Evolutionary conservation across 2,329 filamentous ascomycete species (phyloP), one percentile per base, ranked within the genome.

Genomic region (Fusarium sororula): DNA sequence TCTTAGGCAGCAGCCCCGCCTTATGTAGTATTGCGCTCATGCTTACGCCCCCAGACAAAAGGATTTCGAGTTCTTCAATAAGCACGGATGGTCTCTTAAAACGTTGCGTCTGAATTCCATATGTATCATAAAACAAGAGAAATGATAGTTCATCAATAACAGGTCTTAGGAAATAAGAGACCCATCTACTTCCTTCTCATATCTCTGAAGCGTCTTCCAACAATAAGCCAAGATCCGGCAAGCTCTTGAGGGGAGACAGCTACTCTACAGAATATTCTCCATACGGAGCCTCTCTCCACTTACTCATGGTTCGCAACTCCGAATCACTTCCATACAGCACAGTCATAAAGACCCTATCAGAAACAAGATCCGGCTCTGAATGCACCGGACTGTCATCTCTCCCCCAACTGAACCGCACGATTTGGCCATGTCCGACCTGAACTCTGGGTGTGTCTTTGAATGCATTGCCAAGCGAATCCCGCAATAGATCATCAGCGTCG

Each of bases 331-430:
- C 63, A 64, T 47, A 65, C 26, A 65, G 2, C 3, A 55, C 59
- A 9, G 38, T 64, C 47, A 65, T 64, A 2, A 65, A 65, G 3
- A 64, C 13, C 45, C 63, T 54, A 13, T 64, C 59, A 14, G 38
- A 35, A 2, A 35, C 15, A 9, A 65, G n/a, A 28, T 65, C 20
- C 17, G 63, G 63, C 7, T 65, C 63, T n/a, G 63, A 65, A 39
- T 65, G 59, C 1, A 64, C 11, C 1, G 63, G 63, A 1, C 63
- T 65, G 0, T 64, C 20, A 15, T 22, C 59, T 3, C 32, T 18
- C 7, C 63, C 63, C 45, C 63, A 65, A 6, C 32, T 55, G 3
- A 65, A 65, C 7, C 63, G 59, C 17, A 64, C 60, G 1, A 65
- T 22, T 55, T 64, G 14, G 0, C 60, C 59, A 1, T 22, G 47